These are phyloP conservation scores for Mucor indicus DNA, from an alignment of 371 early-diverging fungal genomes.

Conservation along the genomic window DNA sequence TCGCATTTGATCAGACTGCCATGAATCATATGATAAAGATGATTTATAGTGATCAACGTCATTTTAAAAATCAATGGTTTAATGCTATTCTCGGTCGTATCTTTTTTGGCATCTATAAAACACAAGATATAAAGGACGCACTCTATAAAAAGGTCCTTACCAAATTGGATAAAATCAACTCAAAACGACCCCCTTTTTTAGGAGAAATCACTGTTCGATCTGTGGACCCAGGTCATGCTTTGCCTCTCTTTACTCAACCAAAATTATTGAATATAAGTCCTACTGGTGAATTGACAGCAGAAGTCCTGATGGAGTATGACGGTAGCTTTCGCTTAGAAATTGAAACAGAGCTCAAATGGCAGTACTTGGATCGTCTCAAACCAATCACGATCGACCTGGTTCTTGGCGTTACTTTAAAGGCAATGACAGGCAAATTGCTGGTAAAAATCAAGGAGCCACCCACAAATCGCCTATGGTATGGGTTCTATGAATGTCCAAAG, in stretches of 20 bases:
- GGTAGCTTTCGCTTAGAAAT: slow-evolving; percentile 75
- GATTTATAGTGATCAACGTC: slow-evolving; percentile 62
- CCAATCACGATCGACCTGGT: slow-evolving; percentile 76
- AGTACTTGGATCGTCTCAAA: slow-evolving; percentile 50
- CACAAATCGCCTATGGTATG: slow-evolving; percentile 88
- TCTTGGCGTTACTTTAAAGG: slow-evolving; percentile 69
- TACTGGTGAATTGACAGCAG: slow-evolving; percentile 71
- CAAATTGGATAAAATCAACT: slow-evolving; percentile 65
- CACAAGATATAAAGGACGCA: slow-evolving; percentile 55
- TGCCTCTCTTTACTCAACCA: slow-evolving; percentile 81
- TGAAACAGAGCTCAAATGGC: slow-evolving; percentile 61
- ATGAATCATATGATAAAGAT: slow-evolving; percentile 53
- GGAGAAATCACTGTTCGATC: slow-evolving; percentile 81
- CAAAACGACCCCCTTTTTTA: slow-evolving; percentile 72
- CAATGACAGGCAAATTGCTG: slow-evolving; percentile 73
- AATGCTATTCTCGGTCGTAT: slow-evolving; percentile 86
- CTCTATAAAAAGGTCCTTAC: slow-evolving; percentile 65
- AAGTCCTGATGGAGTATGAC: slow-evolving; percentile 76
- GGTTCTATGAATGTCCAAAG: slow-evolving; percentile 78
- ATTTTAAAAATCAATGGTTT: slow-evolving; percentile 81
- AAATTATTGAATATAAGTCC: slow-evolving; percentile 62
- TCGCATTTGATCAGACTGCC: slow-evolving; percentile 49
- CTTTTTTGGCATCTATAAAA: slow-evolving; percentile 69
- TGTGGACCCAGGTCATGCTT: slow-evolving; percentile 76
- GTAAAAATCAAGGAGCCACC: slow-evolving; percentile 83